These are phyloP conservation scores for Stygiomarasmius scandens DNA, from an alignment of 1,284 basidiomycete species.

Conservation along the genomic window DNA sequence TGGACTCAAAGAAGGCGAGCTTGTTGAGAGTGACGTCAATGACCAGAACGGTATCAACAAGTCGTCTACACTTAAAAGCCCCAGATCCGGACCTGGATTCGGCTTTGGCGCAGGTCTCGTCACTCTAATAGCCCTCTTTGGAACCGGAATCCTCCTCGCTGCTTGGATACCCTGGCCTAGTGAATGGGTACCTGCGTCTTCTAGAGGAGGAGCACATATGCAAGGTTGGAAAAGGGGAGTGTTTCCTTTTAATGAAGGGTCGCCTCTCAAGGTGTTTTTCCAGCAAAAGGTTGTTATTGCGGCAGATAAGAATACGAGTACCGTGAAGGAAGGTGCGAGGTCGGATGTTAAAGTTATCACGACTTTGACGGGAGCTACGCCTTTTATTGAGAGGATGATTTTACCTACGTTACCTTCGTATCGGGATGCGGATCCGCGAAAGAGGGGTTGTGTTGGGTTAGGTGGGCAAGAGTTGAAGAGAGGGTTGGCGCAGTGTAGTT, in stretches of 20 bases:
- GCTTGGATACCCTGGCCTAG: conserved; percentile 11
- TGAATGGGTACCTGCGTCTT: conserved; percentile 34
- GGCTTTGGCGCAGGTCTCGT: background rate
- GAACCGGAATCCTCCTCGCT: conserved; percentile 42
- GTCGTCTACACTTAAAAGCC: no score
- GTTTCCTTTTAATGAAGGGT: conserved; percentile 61
- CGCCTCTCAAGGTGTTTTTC: conserved; percentile 73
- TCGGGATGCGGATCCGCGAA: conserved; percentile 30
- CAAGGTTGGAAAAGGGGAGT: conserved; percentile 19
- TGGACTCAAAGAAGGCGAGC: conserved; percentile 42
- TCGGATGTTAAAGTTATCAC: conserved; percentile 32
- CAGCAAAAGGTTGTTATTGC: conserved; percentile 48
- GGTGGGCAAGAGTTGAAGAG: conserved; percentile 19
- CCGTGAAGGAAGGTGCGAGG: conserved; percentile 1
- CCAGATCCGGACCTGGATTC: background rate
- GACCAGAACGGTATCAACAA: no score
- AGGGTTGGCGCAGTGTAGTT: conserved; percentile 37
- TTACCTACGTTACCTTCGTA: conserved; percentile 56
- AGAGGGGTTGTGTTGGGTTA: conserved; percentile 27
- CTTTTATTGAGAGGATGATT: conserved; percentile 47
- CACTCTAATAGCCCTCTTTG: background rate
- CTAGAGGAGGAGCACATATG: background rate
- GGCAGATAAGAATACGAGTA: background rate
- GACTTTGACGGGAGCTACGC: conserved; percentile 47
- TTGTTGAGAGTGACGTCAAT: background rate